Base-by-base conservation (phyloP, 2,329 filamentous ascomycete genomes). In the Microdochium bolleyi region DNA sequence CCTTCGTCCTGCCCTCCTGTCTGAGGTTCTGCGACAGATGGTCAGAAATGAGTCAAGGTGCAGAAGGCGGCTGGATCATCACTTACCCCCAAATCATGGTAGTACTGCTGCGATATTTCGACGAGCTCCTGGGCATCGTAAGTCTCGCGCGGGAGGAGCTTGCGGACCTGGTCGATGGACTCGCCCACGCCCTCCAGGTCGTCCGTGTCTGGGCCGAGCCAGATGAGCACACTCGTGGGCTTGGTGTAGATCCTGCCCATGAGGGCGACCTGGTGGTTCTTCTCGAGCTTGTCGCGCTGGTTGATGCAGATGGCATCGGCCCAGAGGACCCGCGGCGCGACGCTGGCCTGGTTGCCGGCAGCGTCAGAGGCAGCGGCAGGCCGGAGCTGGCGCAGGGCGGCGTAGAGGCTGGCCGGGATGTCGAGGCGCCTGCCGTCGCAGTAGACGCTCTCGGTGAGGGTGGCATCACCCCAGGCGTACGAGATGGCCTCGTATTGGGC, bases 221-320 rank as follows among this genome's bases (percentile, higher is more conserved):
- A 58, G 21, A 58, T 54, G 22, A 54, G 49, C 5, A 53, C 56
- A 16, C 55, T 32, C 24, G 24, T 34, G 11, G 53, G 49, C 19
- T 41, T 24, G 52, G 48, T 24, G 22, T 55, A 52, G 49, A 58
- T 58, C 8, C 44, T 13, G 24, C 22, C 37, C 56, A 58, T 58
- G 48, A 52, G 48, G 1, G 8, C n/a, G 22, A 58, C 38, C 24
- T 58, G 56, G 11, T 37, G n/a, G 24, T 16, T 19, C 19, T 54
- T 54, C 41, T 58, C 56, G 3, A n/a, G n/a, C 13, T 14, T 37
- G 25, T 56, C 51, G 8, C 30, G 19, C 49, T 58, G 56, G 50
- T 58, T 24, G 19, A 58, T 56, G 50, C 56, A 58, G 11, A 57
- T 27, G 11, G 52, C 52, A 50, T 57, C 56, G 37, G 55, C 50